Percentiles rank a stretch among this genome's conserved stretches.
phyloP scores from a whole-genome alignment of 1,139 yeast species.

The Pichia sp. region DNA sequence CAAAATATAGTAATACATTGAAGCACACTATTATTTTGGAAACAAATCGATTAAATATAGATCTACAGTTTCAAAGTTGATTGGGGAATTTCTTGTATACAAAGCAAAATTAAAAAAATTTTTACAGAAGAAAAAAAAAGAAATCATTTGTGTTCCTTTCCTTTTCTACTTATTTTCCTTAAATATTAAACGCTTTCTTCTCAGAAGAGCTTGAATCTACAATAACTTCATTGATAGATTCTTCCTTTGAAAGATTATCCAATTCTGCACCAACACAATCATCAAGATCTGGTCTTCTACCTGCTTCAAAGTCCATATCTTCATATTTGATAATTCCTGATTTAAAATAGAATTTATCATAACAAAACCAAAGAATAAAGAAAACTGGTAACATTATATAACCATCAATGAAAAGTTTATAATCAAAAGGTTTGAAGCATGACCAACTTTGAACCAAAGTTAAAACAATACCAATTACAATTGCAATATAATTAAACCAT shows the following conservation, averaged over 20 bases:
- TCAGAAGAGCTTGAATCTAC: background rate
- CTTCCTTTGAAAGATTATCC: slow-evolving; percentile 8
- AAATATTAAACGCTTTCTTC: background rate
- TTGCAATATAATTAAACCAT: slow-evolving; percentile 42
- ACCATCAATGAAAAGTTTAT: slow-evolving; percentile 56
- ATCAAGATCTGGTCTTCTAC: slow-evolving; percentile 31
- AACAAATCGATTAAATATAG: too few relatives aligned
- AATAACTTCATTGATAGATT: background rate
- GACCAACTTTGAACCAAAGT: slow-evolving; percentile 68
- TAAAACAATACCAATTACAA: slow-evolving; percentile 44
- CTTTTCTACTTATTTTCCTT: too few relatives aligned
- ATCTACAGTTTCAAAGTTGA: too few relatives aligned
- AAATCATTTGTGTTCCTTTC: too few relatives aligned
- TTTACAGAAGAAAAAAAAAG: too few relatives aligned
- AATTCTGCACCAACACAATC: slow-evolving; percentile 17
- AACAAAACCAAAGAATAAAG: slow-evolving; percentile 35
- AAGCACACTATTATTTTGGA: too few relatives aligned
- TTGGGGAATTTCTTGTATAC: too few relatives aligned
- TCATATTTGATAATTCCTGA: slow-evolving; percentile 24
- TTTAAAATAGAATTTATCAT: slow-evolving; percentile 31
- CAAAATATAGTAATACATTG: too few relatives aligned
- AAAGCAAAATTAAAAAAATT: too few relatives aligned
- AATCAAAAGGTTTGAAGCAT: slow-evolving; percentile 52
- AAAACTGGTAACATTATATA: slow-evolving; percentile 58
- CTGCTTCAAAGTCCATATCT: slow-evolving; percentile 48